Evolutionary conservation across 2,329 filamentous ascomycete species (phyloP).

Genomic region (Fusarium sp.): DNA sequence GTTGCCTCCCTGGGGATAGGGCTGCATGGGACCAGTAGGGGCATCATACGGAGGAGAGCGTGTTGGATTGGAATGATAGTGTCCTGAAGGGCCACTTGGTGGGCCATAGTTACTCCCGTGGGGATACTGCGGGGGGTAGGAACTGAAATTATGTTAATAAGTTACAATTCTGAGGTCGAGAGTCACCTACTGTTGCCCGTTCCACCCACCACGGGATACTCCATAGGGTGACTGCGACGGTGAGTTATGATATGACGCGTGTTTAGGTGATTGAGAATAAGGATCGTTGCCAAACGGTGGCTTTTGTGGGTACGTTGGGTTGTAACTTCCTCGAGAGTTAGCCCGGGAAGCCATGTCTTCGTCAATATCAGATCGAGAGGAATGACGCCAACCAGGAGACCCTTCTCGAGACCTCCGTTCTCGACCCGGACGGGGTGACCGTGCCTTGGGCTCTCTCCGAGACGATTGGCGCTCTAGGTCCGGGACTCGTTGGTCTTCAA

Average conservation of each 20-base stretch:
- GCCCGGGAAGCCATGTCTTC: slow-evolving; percentile 59
- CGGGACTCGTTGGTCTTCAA: slow-evolving; percentile 34
- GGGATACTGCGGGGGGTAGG: slow-evolving; percentile 69
- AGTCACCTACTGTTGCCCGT: slow-evolving; percentile 53
- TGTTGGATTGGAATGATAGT: slow-evolving; percentile 60
- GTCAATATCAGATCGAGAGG: slow-evolving; percentile 61
- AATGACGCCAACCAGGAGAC: slow-evolving; percentile 47
- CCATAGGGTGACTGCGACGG: slow-evolving; percentile 56
- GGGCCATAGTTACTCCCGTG: slow-evolving; percentile 60
- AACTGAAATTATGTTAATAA: slow-evolving; percentile 52
- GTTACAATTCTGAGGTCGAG: neutral
- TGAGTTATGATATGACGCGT: slow-evolving; percentile 57
- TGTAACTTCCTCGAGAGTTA: slow-evolving; percentile 55
- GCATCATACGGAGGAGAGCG: slow-evolving; percentile 64
- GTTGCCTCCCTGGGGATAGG: slow-evolving; percentile 57
- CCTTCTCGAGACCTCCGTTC: slow-evolving; percentile 45
- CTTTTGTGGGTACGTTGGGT: slow-evolving; percentile 51
- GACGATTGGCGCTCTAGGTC: slow-evolving; percentile 38
- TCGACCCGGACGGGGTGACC: slow-evolving; percentile 43
- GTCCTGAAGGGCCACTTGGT: slow-evolving; percentile 61
- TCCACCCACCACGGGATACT: slow-evolving; percentile 52
- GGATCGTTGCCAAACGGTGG: slow-evolving; percentile 51
- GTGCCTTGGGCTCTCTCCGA: slow-evolving; percentile 38
- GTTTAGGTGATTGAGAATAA: slow-evolving; percentile 56
- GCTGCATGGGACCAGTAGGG: slow-evolving; percentile 65